phyloP scores from a whole-genome alignment of 1,284 basidiomycete species.

The Heterobasidion occidentale region DNA sequence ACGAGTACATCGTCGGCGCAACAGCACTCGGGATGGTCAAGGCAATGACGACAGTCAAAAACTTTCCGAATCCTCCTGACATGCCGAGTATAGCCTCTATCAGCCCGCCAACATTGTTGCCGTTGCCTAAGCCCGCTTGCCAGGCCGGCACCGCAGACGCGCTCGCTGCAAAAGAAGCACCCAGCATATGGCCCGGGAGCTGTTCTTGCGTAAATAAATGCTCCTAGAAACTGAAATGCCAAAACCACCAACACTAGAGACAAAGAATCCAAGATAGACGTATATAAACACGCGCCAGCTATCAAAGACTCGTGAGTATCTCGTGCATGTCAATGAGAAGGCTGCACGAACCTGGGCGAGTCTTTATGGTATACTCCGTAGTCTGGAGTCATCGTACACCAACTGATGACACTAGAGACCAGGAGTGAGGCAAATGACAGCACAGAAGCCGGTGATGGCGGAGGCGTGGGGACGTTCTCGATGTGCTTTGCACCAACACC shows the following conservation, averaged over 20 bases:
- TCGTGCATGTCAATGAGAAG: too few species aligned
- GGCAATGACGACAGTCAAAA: constrained; percentile 38
- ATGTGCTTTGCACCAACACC: constrained; percentile 48
- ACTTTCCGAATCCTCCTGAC: constrained; percentile 49
- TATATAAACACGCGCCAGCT: constrained; percentile 50
- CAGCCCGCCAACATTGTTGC: constrained; percentile 50
- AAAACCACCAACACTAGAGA: constrained; percentile 39
- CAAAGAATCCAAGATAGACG: constrained; percentile 59
- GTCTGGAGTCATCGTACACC: constrained; percentile 48
- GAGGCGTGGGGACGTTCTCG: constrained; percentile 18
- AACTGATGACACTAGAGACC: constrained; percentile 41
- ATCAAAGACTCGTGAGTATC: neutral
- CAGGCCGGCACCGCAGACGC: constrained; percentile 51
- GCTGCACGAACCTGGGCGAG: constrained; percentile 33
- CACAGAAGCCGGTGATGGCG: constrained; percentile 19
- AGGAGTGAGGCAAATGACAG: constrained; percentile 26
- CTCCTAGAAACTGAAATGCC: neutral
- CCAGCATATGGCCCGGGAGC: constrained; percentile 54
- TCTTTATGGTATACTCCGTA: constrained; percentile 53
- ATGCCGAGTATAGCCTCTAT: constrained; percentile 46
- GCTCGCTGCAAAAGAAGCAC: constrained; percentile 54
- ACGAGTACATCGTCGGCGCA: constrained; percentile 73
- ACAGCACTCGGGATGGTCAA: constrained; percentile 46
- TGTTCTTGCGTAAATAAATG: constrained; percentile 16
- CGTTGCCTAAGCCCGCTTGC: constrained; percentile 43